These are phyloP conservation scores for Penicillium psychrosexuale DNA, from an alignment of 2,329 filamentous ascomycete species.

Conservation along the genomic window DNA sequence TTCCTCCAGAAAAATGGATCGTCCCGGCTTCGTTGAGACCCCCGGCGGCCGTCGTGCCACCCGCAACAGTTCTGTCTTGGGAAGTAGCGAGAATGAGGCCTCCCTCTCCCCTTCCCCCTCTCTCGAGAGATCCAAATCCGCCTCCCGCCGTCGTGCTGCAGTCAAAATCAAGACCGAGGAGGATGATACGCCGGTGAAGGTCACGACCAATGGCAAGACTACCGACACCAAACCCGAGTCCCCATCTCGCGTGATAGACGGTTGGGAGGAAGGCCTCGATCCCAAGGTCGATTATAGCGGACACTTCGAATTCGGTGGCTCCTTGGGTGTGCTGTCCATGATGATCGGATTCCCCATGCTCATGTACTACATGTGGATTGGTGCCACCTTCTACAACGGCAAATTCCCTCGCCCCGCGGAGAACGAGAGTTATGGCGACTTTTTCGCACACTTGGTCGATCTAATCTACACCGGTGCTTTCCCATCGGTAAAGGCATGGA, in stretches of 20 bases:
- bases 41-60: constrained; percentile 46
- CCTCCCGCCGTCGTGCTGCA: constrained; percentile 32
- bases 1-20: constrained; percentile 48
- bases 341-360: constrained; percentile 91
- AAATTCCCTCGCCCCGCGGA: constrained; percentile 66
- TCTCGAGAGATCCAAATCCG: constrained; percentile 24
- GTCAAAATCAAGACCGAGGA: constrained; percentile 30
- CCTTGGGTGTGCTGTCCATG: constrained; percentile 73
- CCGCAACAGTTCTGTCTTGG: constrained; percentile 43
- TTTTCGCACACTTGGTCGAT: constrained; percentile 65
- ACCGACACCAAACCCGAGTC: constrained; percentile 19
- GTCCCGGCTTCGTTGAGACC: constrained; percentile 53
- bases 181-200: constrained; percentile 20
- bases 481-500: constrained; percentile 78
- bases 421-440: constrained; percentile 67
- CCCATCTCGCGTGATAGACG: constrained; percentile 37
- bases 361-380: constrained; percentile 99
- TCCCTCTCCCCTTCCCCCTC: constrained; percentile 27
- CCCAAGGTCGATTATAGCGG: constrained; percentile 49
- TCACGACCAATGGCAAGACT: constrained; percentile 24
- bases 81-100: constrained; percentile 30
- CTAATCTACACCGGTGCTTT: constrained; percentile 82
- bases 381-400: constrained; percentile 87
- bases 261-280: constrained; percentile 42
- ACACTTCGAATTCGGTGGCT: constrained; percentile 80